A percentile compares a stretch with the other conserved stretches of the same genome.
Conservation (phyloP, 768 basidiomycete species). For the Pleurotus giganteus region DNA sequence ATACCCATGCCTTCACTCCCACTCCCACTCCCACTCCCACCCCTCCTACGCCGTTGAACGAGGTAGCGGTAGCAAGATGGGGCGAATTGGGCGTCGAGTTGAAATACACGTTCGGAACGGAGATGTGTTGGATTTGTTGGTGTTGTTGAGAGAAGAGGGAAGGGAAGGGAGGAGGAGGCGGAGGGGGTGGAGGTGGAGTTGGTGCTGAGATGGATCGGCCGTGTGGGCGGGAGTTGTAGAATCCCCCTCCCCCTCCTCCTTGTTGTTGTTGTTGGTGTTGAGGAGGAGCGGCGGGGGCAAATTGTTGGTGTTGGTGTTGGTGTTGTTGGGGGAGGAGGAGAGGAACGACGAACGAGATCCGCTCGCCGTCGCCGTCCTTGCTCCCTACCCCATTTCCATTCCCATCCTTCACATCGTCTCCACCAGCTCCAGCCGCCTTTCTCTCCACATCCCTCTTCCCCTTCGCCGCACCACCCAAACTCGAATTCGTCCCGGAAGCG, state of each 20-base stretch:
- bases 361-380: constrained; percentile 36
- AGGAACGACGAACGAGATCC: constrained; percentile 40
- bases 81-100: constrained; percentile 50
- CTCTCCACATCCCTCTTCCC: constrained; percentile 20
- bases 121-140: constrained; percentile 60
- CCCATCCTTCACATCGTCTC: no score
- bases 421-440: no score
- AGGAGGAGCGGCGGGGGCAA: constrained; percentile 6
- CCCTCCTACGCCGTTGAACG: constrained; percentile 7
- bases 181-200: constrained; percentile 55
- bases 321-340: no score
- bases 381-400: no score
- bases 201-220: constrained; percentile 53
- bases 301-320: constrained; percentile 23
- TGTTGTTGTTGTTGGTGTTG: constrained; percentile 8
- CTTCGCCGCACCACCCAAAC: constrained; percentile 18
- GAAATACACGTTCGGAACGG: constrained; percentile 60
- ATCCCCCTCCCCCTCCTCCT: no score
- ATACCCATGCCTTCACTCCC: not conserved
- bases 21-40: not conserved
- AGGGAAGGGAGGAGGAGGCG: not conserved
- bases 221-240: constrained; percentile 19
- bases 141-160: not conserved
- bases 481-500: constrained; percentile 36
- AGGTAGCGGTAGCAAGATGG: constrained; percentile 62